A percentile compares a stretch with the other conserved stretches of the same genome.
Evolutionary conservation across 495 filamentous ascomycete species (phyloP).

Genomic region (Xylaria intraflava): DNA sequence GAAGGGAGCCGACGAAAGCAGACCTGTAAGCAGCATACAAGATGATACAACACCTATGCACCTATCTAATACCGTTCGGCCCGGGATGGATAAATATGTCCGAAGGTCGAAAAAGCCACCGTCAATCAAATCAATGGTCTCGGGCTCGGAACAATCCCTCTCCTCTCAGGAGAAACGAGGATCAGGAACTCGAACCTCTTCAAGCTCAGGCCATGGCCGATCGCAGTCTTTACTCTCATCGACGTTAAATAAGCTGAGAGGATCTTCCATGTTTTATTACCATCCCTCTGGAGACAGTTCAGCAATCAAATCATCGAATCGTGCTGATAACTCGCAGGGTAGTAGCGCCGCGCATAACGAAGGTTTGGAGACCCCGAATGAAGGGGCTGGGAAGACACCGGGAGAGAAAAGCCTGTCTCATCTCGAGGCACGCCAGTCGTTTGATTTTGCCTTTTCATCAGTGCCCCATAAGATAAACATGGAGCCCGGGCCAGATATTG

Average conservation of each 20-base stretch:
- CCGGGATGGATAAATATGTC: conserved; percentile 8
- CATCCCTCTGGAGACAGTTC: conserved; percentile 14
- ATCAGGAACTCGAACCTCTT: conserved; percentile 14
- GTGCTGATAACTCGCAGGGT: conserved; percentile 14
- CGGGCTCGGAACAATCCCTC: conserved; percentile 26
- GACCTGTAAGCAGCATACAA: background rate
- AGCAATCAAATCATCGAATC: conserved; percentile 2
- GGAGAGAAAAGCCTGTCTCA: background rate
- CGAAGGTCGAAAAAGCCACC: conserved; percentile 19
- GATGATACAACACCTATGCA: conserved; percentile 11
- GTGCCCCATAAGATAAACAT: conserved; percentile 6
- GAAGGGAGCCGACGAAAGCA: conserved; percentile 1
- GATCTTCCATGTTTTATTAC: conserved; percentile 25
- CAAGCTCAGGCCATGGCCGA: conserved; percentile 20
- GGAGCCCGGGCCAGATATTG: conserved; percentile 14
- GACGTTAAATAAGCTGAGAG: conserved; percentile 24
- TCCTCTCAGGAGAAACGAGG: conserved; percentile 27
- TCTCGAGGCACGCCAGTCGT: conserved; percentile 8
- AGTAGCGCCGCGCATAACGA: background rate
- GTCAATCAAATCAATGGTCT: conserved; percentile 18
- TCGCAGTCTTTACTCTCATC: conserved; percentile 29
- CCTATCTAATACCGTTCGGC: conserved; percentile 1
- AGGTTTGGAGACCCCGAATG: background rate
- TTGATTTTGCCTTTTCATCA: conserved; percentile 20
- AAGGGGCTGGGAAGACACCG: background rate